Conservation (phyloP, 139 green algal species). For the Chlamydomonas eustigma region DNA sequence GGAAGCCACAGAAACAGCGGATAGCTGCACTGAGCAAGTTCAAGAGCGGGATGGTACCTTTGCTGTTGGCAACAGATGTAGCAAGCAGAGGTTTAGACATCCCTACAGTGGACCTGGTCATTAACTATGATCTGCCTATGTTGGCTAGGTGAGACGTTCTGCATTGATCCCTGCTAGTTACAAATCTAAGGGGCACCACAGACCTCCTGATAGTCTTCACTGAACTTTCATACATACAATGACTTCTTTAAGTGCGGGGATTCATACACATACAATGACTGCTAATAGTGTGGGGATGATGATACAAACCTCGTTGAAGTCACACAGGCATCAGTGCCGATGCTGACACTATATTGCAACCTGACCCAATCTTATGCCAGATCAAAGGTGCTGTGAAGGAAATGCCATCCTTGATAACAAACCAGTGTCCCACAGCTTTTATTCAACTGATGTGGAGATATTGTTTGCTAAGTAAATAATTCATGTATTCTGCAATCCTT, state of each 20-base stretch:
- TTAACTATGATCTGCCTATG: conserved; percentile 91
- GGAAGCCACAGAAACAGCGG: conserved; percentile 70
- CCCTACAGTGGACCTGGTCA: conserved; percentile 84
- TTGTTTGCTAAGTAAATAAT: too few species aligned
- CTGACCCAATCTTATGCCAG: neutral
- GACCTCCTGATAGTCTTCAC: too few species aligned
- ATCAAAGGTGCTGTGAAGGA: too few species aligned
- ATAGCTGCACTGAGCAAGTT: conserved; percentile 75
- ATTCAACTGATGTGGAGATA: too few species aligned
- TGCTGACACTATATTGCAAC: conserved; percentile 2
- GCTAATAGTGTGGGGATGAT: conserved; percentile 1
- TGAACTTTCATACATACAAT: too few species aligned
- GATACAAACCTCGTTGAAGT: conserved; percentile 4
- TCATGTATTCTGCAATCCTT: too few species aligned
- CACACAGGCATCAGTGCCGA: neutral
- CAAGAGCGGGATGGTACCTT: conserved; percentile 41
- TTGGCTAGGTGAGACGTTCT: conserved; percentile 42
- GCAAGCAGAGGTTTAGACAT: conserved; percentile 94
- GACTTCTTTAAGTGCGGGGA: too few species aligned
- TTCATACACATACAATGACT: neutral
- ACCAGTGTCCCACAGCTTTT: too few species aligned
- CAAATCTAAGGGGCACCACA: too few species aligned
- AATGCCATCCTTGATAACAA: too few species aligned
- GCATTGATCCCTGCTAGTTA: too few species aligned
- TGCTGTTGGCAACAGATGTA: conserved; percentile 63